A percentile compares a stretch with the other conserved stretches of the same genome.
Conservation (phyloP, 2,329 filamentous ascomycete genomes). For the Fusarium virguliforme region DNA sequence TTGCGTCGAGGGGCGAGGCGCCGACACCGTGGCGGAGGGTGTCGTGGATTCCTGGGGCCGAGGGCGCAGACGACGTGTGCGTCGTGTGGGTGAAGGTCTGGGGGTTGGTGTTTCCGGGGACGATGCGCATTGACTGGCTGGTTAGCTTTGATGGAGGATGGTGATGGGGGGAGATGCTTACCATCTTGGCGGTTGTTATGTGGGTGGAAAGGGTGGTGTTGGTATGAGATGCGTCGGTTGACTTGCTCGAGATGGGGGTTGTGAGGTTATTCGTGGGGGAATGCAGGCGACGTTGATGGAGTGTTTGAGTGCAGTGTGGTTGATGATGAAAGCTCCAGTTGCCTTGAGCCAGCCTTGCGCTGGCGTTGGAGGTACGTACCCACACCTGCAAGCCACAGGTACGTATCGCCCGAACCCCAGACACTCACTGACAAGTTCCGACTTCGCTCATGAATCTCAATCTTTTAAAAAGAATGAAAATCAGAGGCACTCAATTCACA, state of each 20-base stretch:
- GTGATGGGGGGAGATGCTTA: constrained; percentile 54
- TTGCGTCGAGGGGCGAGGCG: constrained; percentile 69
- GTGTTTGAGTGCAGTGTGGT: constrained; percentile 24
- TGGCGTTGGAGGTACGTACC: constrained; percentile 48
- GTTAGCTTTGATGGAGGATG: constrained; percentile 38
- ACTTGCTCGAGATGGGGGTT: neutral
- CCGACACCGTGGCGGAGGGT: constrained; percentile 88
- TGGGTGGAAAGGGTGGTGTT: constrained; percentile 11
- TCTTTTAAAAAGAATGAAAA: constrained; percentile 28
- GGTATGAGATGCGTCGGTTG: constrained; percentile 1
- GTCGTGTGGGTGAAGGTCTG: constrained; percentile 76
- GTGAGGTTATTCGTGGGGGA: constrained; percentile 3
- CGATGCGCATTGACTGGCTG: constrained; percentile 87
- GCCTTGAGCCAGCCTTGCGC: constrained; percentile 45
- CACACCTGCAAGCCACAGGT: constrained; percentile 13
- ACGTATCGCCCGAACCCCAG: constrained; percentile 21
- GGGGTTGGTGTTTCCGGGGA: constrained; percentile 79
- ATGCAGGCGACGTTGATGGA: constrained; percentile 22
- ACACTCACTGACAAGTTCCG: constrained; percentile 38
- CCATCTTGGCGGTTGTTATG: constrained; percentile 63
- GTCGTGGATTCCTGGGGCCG: constrained; percentile 93
- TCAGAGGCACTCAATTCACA: constrained; percentile 42
- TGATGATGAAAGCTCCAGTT: constrained; percentile 46
- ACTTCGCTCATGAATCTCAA: constrained; percentile 35
- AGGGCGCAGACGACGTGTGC: constrained; percentile 81